phyloP scores from a whole-genome alignment of 345 rosid species.

The Euphorbia tirucalli region DNA sequence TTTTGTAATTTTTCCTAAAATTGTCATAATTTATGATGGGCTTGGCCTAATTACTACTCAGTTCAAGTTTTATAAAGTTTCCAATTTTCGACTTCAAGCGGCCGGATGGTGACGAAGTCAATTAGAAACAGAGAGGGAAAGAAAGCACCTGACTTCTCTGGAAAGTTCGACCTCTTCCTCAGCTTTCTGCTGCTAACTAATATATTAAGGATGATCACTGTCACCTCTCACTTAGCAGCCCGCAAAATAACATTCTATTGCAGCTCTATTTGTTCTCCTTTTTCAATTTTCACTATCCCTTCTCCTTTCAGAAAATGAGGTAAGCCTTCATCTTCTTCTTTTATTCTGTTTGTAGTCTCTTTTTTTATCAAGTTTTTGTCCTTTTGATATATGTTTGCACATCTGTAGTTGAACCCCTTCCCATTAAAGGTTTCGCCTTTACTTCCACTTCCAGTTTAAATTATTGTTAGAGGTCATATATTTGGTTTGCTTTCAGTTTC shows the following conservation, averaged over 20 bases:
- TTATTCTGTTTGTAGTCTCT: neutral
- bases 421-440: neutral
- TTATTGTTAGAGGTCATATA: too few relatives aligned
- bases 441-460: too few relatives aligned
- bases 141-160: constrained; percentile 4
- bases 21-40: neutral
- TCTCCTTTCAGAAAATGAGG: constrained; percentile 8
- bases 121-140: neutral
- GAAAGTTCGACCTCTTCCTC: constrained; percentile 6
- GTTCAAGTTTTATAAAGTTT: neutral
- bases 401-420: too few relatives aligned
- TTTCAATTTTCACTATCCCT: too few relatives aligned
- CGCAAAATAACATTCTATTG: too few relatives aligned
- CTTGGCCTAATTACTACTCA: neutral
- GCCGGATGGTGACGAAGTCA: neutral
- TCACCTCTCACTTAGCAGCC: neutral
- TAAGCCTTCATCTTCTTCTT: neutral
- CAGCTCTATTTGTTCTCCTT: too few relatives aligned
- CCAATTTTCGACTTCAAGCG: too few relatives aligned
- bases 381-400: neutral
- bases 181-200: neutral
- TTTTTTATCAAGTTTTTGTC: neutral
- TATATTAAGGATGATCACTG: neutral
- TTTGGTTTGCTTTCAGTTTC: too few relatives aligned
- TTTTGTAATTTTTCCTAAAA: too few relatives aligned